Conservation (phyloP, 345 rosid species). For the Eucalyptus curtisii region DNA sequence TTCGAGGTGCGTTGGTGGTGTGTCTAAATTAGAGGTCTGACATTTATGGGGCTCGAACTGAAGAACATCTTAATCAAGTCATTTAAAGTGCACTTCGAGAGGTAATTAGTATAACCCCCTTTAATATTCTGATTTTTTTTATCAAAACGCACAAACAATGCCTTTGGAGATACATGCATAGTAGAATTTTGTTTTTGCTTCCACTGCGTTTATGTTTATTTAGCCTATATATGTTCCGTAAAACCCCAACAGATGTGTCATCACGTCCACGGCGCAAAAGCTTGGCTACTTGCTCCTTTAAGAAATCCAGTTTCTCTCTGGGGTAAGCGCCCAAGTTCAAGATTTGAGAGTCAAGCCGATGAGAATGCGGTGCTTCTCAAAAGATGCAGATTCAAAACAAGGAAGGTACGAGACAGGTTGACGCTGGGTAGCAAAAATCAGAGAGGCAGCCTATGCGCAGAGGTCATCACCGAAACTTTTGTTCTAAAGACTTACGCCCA, state of each 20-base stretch:
- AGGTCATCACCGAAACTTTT: background rate
- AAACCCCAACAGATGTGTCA: background rate
- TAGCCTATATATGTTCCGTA: no score
- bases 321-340: background rate
- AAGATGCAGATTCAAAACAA: background rate
- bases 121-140: no score
- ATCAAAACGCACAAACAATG: no score
- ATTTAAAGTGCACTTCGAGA: no score
- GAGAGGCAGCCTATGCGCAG: background rate
- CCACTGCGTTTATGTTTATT: no score
- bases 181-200: no score
- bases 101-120: no score
- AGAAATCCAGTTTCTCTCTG: background rate
- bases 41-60: no score
- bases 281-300: background rate
- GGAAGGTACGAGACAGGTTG: background rate
- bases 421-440: background rate
- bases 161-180: no score
- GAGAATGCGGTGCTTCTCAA: background rate
- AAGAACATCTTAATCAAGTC: no score
- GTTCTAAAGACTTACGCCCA: background rate
- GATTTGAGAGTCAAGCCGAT: background rate
- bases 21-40: no score
- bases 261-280: background rate
- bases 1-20: no score